Evolutionary conservation across 768 basidiomycete genomes (phyloP), one percentile per base, ranked within the genome.

Genomic region (Russula foetens): DNA sequence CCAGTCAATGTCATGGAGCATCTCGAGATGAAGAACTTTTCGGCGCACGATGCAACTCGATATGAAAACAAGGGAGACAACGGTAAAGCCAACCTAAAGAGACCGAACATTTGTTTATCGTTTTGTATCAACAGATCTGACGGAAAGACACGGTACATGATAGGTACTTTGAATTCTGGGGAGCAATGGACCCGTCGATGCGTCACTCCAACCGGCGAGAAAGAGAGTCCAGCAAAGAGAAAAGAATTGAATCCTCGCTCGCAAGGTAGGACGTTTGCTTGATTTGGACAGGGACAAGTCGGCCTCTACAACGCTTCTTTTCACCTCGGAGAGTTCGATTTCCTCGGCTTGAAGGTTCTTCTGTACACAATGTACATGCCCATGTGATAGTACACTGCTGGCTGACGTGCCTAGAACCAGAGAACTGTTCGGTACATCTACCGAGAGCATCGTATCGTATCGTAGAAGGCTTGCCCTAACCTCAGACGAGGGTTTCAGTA

Each of bases 161-260:
- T 80, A 81, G 68, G 81, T 78, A 7, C 71, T 69, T 69, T 88
- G 88, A 50, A 92, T 84, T 12, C 83, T 77, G 1, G 88, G 90
- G 5, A 92, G 71, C 21, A 93, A 71, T 1, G 90, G 88, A 1
- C 90, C 90, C 15, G 82, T 81, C 0, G 84, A 79, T 14, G 84
- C 85, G 69, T 90, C 90, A 67, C 86, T 89, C 88, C 88, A 92
- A 17, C 90, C 90, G 17, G 78, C 78, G 4, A 88, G 71, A 60
- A 85, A 84, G 49, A 86, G 53, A 12, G 76, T 72, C 72, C 75
- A 82, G 64, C 84, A 87, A 38, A 84, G 71, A 0, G 83, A 69
- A 19, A 72, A 65, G 59, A 85, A 81, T 61, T 88, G 85, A 28
- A 84, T 50, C 51, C 61, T 67, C 66, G 39, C 63, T 63, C 48